A percentile compares a stretch with the other conserved stretches of the same genome.
Conservation (phyloP, 2,329 filamentous ascomycete species). For the Tolypocladium amazonense region DNA sequence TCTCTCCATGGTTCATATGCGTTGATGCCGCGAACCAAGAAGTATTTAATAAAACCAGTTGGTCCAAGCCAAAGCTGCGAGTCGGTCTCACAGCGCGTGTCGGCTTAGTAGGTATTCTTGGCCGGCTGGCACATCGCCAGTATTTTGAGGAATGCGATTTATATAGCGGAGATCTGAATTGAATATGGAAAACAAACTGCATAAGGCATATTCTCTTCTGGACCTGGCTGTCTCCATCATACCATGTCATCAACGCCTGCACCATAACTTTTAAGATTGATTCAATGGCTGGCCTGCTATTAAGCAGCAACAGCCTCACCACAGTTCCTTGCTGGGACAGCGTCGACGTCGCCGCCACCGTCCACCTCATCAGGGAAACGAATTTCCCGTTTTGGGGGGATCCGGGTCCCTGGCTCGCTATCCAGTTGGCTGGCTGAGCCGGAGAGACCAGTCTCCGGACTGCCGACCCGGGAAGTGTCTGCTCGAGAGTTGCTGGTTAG, state of each 20-base stretch:
- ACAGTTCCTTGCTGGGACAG: background rate
- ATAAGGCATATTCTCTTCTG: background rate
- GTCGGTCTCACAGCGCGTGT: background rate
- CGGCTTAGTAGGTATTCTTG: background rate
- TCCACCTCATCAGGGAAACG: constrained; percentile 11
- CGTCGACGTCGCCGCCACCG: background rate
- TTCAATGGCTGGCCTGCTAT: background rate
- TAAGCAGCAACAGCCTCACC: background rate
- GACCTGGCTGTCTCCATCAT: no score
- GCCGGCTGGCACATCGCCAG: background rate
- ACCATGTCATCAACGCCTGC: background rate
- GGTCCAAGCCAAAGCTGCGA: no score
- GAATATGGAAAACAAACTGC: background rate
- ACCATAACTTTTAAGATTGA: background rate
- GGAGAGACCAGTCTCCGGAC: background rate
- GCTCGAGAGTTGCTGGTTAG: background rate
- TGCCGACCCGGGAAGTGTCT: background rate
- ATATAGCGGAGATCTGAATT: background rate
- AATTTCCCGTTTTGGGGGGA: constrained; percentile 8
- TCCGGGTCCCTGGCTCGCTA: background rate
- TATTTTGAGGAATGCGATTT: background rate
- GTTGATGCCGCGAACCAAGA: no score
- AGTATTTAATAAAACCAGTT: no score
- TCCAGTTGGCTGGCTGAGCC: background rate
- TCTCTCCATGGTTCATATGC: no score